Conservation (phyloP, 2,329 filamentous ascomycete species). For the Dactylonectria estremocensis region DNA sequence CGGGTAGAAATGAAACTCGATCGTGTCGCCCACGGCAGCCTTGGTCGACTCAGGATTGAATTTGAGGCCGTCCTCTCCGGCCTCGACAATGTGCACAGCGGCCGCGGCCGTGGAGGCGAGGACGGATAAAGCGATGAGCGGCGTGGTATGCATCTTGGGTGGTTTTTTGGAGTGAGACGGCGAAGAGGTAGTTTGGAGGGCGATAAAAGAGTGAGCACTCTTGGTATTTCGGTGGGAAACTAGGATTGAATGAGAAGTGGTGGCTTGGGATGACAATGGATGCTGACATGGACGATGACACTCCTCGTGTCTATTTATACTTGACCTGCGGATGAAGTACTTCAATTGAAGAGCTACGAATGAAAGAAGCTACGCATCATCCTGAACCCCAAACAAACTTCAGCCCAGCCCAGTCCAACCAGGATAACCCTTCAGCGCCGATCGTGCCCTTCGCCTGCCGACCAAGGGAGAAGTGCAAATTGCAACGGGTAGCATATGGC, state of each 20-base stretch:
- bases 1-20: slow-evolving; percentile 62
- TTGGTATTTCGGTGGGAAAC: not conserved
- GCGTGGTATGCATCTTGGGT: not conserved
- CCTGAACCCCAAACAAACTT: not conserved
- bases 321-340: not conserved
- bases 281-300: not conserved
- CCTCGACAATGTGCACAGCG: slow-evolving; percentile 44
- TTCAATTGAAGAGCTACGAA: no score
- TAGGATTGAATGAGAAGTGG: not conserved
- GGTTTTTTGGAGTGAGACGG: not conserved
- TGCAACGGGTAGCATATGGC: not conserved
- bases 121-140: not conserved
- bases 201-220: not conserved
- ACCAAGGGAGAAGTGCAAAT: not conserved
- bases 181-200: not conserved
- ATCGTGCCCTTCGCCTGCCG: not conserved
- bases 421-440: not conserved
- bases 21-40: slow-evolving; percentile 64
- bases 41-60: slow-evolving; percentile 68
- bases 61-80: slow-evolving; percentile 52
- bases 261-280: not conserved
- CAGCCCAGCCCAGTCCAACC: not conserved
- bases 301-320: not conserved
- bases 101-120: not conserved
- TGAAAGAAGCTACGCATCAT: not conserved